Evolutionary conservation across 2,329 filamentous ascomycete species (phyloP).

Genomic region (Diaporthe humulicola): DNA sequence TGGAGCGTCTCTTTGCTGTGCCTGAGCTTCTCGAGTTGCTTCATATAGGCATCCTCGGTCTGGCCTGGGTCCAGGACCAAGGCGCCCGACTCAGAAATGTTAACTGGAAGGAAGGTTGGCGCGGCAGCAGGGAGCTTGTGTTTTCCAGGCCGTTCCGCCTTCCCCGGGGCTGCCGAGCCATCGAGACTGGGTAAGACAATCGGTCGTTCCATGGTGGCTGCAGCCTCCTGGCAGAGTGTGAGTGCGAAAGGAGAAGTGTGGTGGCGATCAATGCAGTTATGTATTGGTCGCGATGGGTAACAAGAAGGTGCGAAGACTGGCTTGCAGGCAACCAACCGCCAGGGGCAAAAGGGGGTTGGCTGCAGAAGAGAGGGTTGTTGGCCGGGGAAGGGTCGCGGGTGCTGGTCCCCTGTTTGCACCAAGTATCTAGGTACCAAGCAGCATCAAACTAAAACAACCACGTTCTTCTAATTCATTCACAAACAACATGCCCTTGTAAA

Average conservation of each 20-base stretch:
- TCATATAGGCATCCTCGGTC: slow-evolving; percentile 24
- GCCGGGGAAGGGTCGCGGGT: background rate
- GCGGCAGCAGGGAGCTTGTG: background rate
- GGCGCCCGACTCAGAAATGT: slow-evolving; percentile 18
- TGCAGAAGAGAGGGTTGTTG: background rate
- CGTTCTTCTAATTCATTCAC: background rate
- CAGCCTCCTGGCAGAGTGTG: background rate
- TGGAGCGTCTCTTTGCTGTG: slow-evolving; percentile 8
- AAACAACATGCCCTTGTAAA: too few relatives aligned
- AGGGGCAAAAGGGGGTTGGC: background rate
- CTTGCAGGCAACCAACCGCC: background rate
- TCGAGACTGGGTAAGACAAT: background rate
- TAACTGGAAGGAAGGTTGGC: background rate
- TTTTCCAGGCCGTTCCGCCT: background rate
- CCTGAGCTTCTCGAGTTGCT: slow-evolving; percentile 3
- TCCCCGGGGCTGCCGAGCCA: background rate
- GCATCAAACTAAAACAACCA: background rate
- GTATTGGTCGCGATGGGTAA: background rate
- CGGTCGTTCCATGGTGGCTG: slow-evolving; percentile 4
- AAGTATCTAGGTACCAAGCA: background rate
- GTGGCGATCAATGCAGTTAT: background rate
- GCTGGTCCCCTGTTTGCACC: background rate
- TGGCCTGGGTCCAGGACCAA: slow-evolving; percentile 1
- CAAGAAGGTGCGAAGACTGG: background rate
- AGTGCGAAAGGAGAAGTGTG: background rate